Evolutionary conservation across 768 basidiomycete species (phyloP).

Genomic region (Phylloporus rhodoxanthus): DNA sequence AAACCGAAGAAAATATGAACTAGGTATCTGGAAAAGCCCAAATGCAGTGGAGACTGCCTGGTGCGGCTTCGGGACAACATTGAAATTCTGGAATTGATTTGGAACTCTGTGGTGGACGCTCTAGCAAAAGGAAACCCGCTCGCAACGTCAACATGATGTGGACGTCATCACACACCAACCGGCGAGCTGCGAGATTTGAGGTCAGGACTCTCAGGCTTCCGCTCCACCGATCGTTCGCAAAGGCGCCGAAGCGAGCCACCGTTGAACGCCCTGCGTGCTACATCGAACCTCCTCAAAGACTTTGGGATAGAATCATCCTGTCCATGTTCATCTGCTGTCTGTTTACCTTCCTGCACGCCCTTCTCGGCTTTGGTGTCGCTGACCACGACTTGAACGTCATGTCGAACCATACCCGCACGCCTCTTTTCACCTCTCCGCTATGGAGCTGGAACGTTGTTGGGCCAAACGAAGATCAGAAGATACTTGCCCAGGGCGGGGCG

Average conservation of each 20-base stretch:
- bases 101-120: too few relatives aligned
- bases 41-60: neutral
- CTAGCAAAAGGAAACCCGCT: neutral
- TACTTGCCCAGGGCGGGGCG: neutral
- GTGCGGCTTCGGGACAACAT: neutral
- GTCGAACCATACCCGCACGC: neutral
- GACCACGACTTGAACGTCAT: conserved; percentile 1
- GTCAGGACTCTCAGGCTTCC: neutral
- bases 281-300: conserved; percentile 7
- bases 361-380: conserved; percentile 19
- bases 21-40: neutral
- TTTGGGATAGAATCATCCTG: conserved; percentile 22
- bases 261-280: neutral
- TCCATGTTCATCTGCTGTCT: conserved; percentile 22
- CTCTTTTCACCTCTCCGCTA: neutral
- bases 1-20: too few relatives aligned
- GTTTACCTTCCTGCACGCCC: conserved; percentile 22
- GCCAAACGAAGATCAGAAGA: conserved; percentile 1
- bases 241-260: neutral
- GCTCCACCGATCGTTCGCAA: neutral
- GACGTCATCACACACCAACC: neutral
- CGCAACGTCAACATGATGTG: conserved; percentile 19
- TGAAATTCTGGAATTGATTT: neutral
- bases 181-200: neutral
- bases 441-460: neutral